Evolutionary conservation across 106 monocot species (phyloP).

Genomic region (Cymbidium sinense): DNA sequence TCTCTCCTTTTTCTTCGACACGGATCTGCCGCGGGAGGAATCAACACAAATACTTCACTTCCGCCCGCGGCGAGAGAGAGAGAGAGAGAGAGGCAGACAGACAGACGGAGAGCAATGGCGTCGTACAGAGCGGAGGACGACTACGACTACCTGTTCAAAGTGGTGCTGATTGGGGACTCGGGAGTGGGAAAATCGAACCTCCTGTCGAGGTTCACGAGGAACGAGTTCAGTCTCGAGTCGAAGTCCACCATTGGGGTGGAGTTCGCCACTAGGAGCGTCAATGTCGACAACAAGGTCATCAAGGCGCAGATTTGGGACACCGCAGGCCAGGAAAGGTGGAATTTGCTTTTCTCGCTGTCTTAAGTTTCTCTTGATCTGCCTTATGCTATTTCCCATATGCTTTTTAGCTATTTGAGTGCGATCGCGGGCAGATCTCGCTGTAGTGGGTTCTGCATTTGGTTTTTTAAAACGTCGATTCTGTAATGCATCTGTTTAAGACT

Average conservation of each 20-base stretch:
- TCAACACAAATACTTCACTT: neutral
- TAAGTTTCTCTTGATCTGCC: too few relatives aligned
- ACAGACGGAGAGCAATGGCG: constrained; percentile 1
- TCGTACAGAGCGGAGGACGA: constrained; percentile 16
- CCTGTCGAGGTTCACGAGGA: constrained; percentile 27
- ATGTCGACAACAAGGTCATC: constrained; percentile 9
- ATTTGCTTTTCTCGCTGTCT: neutral
- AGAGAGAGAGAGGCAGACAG: constrained; percentile 4
- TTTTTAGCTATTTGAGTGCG: neutral
- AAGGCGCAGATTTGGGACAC: constrained; percentile 69
- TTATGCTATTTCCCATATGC: neutral
- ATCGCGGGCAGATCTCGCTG: neutral
- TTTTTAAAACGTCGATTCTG: neutral
- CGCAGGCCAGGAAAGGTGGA: constrained; percentile 20
- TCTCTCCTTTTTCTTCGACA: neutral
- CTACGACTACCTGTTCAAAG: constrained; percentile 14
- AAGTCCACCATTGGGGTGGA: constrained; percentile 14
- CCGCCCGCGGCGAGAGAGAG: constrained; percentile 2
- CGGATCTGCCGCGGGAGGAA: constrained; percentile 4
- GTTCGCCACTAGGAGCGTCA: constrained; percentile 12
- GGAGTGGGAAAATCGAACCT: constrained; percentile 57
- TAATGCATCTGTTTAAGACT: too few relatives aligned
- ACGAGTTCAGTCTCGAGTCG: constrained; percentile 15
- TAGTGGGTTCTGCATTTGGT: neutral
- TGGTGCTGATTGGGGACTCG: constrained; percentile 13